Conservation (phyloP, 805 yeast species). For the Yarrowia alimentaria region DNA sequence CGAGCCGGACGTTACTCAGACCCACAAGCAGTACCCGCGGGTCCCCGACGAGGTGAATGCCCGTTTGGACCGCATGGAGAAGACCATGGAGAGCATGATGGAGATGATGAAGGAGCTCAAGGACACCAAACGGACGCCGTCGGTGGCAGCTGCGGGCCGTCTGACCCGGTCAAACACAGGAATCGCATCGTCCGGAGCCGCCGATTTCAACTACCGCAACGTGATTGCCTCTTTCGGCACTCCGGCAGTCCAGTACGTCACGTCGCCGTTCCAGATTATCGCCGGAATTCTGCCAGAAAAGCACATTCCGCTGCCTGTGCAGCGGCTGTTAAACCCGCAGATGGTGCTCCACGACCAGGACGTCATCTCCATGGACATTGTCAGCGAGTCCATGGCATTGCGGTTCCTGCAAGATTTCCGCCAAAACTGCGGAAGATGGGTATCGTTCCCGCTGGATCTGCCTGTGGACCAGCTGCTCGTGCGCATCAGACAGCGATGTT, state of each 20-base stretch:
- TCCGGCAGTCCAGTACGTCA: slow-evolving; percentile 43
- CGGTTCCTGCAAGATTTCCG: slow-evolving; percentile 57
- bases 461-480: slow-evolving; percentile 51
- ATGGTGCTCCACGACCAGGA: slow-evolving; percentile 44
- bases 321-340: slow-evolving; percentile 39
- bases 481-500: slow-evolving; percentile 49
- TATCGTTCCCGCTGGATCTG: slow-evolving; percentile 59
- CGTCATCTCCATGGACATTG: slow-evolving; percentile 50
- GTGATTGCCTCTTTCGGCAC: slow-evolving; percentile 38
- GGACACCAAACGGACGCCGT: slow-evolving; percentile 23
- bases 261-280: slow-evolving; percentile 49
- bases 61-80: slow-evolving; percentile 34
- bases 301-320: slow-evolving; percentile 43
- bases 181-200: neutral
- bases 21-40: slow-evolving; percentile 28
- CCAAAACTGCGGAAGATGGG: slow-evolving; percentile 74
- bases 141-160: slow-evolving; percentile 3
- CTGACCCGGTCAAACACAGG: slow-evolving; percentile 1
- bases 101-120: slow-evolving; percentile 22
- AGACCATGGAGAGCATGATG: slow-evolving; percentile 26
- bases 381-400: slow-evolving; percentile 50
- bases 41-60: slow-evolving; percentile 30
- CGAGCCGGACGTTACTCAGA: slow-evolving; percentile 14
- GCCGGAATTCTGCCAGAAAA: slow-evolving; percentile 39
- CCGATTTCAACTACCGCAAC: slow-evolving; percentile 15